phyloP scores from a whole-genome alignment of 2,329 filamentous ascomycete species.

The Xylariomycetidae sp. region DNA sequence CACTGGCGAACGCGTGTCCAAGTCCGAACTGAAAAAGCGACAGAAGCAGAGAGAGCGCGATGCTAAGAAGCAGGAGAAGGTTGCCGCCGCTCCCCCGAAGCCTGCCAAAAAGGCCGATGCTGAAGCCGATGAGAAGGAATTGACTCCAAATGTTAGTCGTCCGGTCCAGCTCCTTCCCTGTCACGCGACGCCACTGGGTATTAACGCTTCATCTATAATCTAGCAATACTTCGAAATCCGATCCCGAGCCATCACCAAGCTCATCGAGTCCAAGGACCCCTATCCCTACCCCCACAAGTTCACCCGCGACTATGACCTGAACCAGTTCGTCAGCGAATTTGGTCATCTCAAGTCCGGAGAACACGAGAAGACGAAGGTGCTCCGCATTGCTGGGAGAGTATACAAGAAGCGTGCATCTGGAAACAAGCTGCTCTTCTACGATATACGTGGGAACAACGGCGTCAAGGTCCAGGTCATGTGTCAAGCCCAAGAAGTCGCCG shows the following conservation, averaged over 20 bases:
- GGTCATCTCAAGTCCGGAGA: conserved; percentile 85
- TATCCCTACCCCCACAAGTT: conserved; percentile 93
- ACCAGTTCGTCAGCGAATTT: conserved; percentile 74
- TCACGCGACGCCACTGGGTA: too few species aligned
- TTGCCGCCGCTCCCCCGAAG: conserved; percentile 59
- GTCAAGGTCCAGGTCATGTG: conserved; percentile 86
- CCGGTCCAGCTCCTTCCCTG: neutral
- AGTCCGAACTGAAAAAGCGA: conserved; percentile 89
- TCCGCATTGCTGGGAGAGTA: conserved; percentile 79
- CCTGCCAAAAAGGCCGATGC: conserved; percentile 51
- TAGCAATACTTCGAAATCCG: conserved; percentile 88
- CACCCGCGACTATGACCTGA: conserved; percentile 76
- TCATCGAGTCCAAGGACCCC: conserved; percentile 66
- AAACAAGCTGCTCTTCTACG: conserved; percentile 87
- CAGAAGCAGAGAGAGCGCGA: conserved; percentile 87
- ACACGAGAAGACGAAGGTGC: conserved; percentile 65
- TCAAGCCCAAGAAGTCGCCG: conserved; percentile 72
- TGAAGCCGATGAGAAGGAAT: conserved; percentile 62
- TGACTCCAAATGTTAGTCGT: conserved; percentile 65
- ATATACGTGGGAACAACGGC: conserved; percentile 59
- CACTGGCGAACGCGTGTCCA: conserved; percentile 82
- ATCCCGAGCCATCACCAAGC: conserved; percentile 72
- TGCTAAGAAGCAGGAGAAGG: conserved; percentile 84
- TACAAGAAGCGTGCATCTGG: conserved; percentile 82
- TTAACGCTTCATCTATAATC: conserved; percentile 1